A percentile compares a stretch with the other conserved stretches of the same genome.
Evolutionary conservation across 2,329 filamentous ascomycete genomes (phyloP).

Genomic region (Chaetomiaceae sp.): DNA sequence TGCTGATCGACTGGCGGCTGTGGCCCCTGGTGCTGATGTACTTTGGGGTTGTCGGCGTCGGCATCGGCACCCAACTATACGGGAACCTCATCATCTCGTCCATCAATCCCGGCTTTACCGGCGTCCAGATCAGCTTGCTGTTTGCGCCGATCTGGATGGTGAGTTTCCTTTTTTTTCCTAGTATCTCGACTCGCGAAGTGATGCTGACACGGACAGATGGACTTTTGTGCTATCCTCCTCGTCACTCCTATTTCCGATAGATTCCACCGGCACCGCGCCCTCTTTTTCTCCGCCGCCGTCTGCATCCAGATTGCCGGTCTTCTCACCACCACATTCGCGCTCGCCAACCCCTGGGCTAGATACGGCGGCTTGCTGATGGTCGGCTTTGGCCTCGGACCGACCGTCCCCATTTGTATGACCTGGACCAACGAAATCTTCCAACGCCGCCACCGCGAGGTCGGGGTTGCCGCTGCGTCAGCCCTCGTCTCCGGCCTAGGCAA

Average conservation of each 20-base stretch:
- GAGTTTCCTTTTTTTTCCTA: constrained; percentile 34
- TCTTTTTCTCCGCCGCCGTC: constrained; percentile 75
- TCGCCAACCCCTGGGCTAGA: constrained; percentile 68
- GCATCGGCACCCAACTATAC: constrained; percentile 85
- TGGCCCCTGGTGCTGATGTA: constrained; percentile 90
- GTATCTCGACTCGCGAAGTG: not conserved
- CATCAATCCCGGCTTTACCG: constrained; percentile 69
- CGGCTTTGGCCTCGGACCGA: constrained; percentile 84
- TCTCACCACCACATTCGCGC: constrained; percentile 71
- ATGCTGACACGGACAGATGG: constrained; percentile 55
- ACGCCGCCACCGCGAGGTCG: constrained; percentile 81
- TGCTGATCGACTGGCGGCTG: constrained; percentile 79
- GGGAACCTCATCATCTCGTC: constrained; percentile 79
- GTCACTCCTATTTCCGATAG: constrained; percentile 83
- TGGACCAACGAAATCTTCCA: constrained; percentile 93
- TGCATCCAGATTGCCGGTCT: constrained; percentile 79
- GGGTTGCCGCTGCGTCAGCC: constrained; percentile 79
- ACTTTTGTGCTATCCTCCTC: constrained; percentile 79
- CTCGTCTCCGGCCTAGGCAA: constrained; percentile 86
- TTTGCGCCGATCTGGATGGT: constrained; percentile 92
- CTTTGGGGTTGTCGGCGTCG: constrained; percentile 89
- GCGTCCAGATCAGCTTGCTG: constrained; percentile 72
- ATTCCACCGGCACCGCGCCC: constrained; percentile 72
- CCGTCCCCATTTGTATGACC: constrained; percentile 89
- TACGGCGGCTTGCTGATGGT: constrained; percentile 88